Conservation (phyloP, 208 protist genomes). For the Angomonas ambiguus region DNA sequence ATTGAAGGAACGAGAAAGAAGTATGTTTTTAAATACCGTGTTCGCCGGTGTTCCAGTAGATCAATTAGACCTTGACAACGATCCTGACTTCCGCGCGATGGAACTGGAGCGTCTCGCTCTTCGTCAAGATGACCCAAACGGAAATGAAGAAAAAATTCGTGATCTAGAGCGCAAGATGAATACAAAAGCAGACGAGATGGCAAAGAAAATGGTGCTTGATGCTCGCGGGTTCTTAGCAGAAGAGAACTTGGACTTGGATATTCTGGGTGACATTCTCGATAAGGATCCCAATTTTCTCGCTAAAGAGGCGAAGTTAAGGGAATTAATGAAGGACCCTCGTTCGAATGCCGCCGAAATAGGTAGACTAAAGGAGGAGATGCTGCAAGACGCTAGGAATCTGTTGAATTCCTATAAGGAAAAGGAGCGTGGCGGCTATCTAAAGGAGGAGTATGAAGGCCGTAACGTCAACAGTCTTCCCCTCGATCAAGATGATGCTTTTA, state of each 20-base stretch:
- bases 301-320: slow-evolving; percentile 31
- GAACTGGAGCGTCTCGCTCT: slow-evolving; percentile 63
- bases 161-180: slow-evolving; percentile 37
- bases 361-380: slow-evolving; percentile 38
- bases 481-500: slow-evolving; percentile 34
- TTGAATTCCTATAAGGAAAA: slow-evolving; percentile 9
- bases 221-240: slow-evolving; percentile 39
- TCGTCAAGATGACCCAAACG: slow-evolving; percentile 24
- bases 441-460: slow-evolving; percentile 40
- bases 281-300: slow-evolving; percentile 18
- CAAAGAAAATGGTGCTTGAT: slow-evolving; percentile 29
- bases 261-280: slow-evolving; percentile 25
- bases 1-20: slow-evolving; percentile 27
- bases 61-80: slow-evolving; percentile 36
- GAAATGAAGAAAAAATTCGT: slow-evolving; percentile 31
- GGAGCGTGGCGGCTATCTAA: slow-evolving; percentile 22
- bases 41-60: slow-evolving; percentile 57
- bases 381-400: slow-evolving; percentile 14
- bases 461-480: slow-evolving; percentile 26
- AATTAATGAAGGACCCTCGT: slow-evolving; percentile 30
- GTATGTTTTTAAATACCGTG: slow-evolving; percentile 35
- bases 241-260: slow-evolving; percentile 15
- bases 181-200: slow-evolving; percentile 48
- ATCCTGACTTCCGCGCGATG: slow-evolving; percentile 46
- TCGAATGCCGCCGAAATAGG: slow-evolving; percentile 30